A percentile compares a stretch with the other conserved stretches of the same genome.
These are phyloP conservation scores for Acer campestre DNA, from an alignment of 345 rosid species.

Conservation along the genomic window DNA sequence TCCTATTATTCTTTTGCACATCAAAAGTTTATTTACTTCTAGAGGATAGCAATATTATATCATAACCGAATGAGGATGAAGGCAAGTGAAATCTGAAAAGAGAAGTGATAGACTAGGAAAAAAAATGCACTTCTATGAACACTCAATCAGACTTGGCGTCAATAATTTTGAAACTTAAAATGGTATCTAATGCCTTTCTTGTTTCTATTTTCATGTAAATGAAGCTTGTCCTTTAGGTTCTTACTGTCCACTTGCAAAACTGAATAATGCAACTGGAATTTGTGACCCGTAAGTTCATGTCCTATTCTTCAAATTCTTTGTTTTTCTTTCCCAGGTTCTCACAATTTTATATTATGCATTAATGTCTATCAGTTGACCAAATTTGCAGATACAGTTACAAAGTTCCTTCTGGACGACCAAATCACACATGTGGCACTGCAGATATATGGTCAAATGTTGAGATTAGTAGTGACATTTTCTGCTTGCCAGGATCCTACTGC, in stretches of 20 bases:
- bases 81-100: no score
- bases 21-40: no score
- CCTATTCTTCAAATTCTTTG: constrained; percentile 1
- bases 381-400: constrained; percentile 74
- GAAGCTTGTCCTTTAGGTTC: constrained; percentile 89
- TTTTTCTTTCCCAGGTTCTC: constrained; percentile 9
- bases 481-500: constrained; percentile 85
- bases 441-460: constrained; percentile 69
- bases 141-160: no score
- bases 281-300: constrained; percentile 81
- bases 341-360: constrained; percentile 1
- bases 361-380: constrained; percentile 20
- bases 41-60: no score
- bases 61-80: no score
- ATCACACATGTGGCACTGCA: constrained; percentile 85
- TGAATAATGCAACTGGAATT: constrained; percentile 66
- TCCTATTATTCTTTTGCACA: no score
- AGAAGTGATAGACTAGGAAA: no score
- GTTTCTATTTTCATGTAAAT: constrained; percentile 28
- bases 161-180: not conserved
- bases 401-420: constrained; percentile 61
- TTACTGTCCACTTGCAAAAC: constrained; percentile 77
- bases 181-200: constrained; percentile 16
- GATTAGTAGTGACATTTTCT: constrained; percentile 66
- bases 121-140: no score